phyloP scores from a whole-genome alignment of 805 yeast genomes.

The Ascoidea rubescens region DNA sequence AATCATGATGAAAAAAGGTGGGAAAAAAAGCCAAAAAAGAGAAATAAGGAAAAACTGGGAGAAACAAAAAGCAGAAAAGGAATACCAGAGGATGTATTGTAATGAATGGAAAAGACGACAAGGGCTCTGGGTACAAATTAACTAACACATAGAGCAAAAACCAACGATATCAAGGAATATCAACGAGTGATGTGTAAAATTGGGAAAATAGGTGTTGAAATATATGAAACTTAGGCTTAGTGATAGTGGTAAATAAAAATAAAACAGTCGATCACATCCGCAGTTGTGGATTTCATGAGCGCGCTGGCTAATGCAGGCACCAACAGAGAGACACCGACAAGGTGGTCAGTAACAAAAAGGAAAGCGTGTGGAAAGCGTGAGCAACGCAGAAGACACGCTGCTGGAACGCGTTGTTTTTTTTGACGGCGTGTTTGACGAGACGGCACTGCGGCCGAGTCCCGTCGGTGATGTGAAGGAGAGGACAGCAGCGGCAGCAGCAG shows the following conservation, averaged over 20 bases:
- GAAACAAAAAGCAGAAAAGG: not conserved
- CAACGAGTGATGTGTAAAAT: not conserved
- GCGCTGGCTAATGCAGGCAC: not conserved
- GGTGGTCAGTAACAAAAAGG: not conserved
- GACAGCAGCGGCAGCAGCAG: not conserved
- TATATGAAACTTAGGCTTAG: too few relatives aligned
- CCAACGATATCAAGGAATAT: not conserved
- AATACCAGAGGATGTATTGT: too few relatives aligned
- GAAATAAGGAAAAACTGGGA: not conserved
- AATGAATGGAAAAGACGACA: too few relatives aligned
- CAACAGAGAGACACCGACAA: not conserved
- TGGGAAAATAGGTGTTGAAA: not conserved
- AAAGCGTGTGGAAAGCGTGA: not conserved
- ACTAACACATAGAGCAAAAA: not conserved
- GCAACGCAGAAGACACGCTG: not conserved
- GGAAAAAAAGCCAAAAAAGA: not conserved
- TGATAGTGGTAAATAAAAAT: too few relatives aligned
- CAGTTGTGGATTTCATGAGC: not conserved
- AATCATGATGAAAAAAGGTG: constrained; percentile 14
- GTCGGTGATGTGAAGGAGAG: not conserved
- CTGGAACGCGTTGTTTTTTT: not conserved
- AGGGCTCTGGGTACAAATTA: not conserved
- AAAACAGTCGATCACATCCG: too few relatives aligned
- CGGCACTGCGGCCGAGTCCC: not conserved
- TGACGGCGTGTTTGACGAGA: too few relatives aligned